Percentiles rank a stretch among this genome's conserved stretches.
These are phyloP conservation scores for Meyerozyma carpophila DNA, from an alignment of 1,139 yeast genomes.

Conservation along the genomic window DNA sequence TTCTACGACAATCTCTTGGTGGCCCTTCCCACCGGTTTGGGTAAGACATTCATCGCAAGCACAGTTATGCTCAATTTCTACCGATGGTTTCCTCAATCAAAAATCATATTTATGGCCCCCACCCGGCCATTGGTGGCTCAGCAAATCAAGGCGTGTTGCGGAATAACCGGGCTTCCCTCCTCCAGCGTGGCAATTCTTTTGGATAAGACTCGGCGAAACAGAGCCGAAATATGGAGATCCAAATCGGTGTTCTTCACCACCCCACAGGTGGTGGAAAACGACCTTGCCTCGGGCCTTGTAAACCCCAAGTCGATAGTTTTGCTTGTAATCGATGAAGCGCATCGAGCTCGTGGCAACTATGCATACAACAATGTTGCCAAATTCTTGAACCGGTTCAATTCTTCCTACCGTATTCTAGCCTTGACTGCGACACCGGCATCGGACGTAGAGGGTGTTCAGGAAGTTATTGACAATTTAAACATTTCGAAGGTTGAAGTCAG, in stretches of 20 bases:
- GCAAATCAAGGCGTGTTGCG: slow-evolving; percentile 89
- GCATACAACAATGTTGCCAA: slow-evolving; percentile 81
- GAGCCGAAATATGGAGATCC: slow-evolving; percentile 69
- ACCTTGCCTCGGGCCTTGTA: slow-evolving; percentile 65
- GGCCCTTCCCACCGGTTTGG: slow-evolving; percentile 95
- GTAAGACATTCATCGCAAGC: slow-evolving; percentile 94
- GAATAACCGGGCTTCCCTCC: slow-evolving; percentile 78
- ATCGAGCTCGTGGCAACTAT: slow-evolving; percentile 84
- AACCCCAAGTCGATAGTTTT: slow-evolving; percentile 73
- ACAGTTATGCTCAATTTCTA: slow-evolving; percentile 88
- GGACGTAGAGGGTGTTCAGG: slow-evolving; percentile 83
- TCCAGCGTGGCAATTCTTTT: slow-evolving; percentile 74
- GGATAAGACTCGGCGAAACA: slow-evolving; percentile 60
- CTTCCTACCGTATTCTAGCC: slow-evolving; percentile 71
- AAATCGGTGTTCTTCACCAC: slow-evolving; percentile 88
- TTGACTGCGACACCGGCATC: slow-evolving; percentile 96
- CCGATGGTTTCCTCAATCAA: slow-evolving; percentile 76
- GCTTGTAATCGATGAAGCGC: slow-evolving; percentile 92
- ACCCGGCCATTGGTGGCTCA: slow-evolving; percentile 97
- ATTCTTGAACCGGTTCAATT: slow-evolving; percentile 56
- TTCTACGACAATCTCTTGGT: slow-evolving; percentile 72
- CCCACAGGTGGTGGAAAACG: slow-evolving; percentile 95
- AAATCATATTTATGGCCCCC: slow-evolving; percentile 92
- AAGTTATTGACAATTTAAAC: slow-evolving; percentile 63
- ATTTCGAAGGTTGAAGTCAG: slow-evolving; percentile 81